Conservation (phyloP, 2,329 filamentous ascomycete species). For the Alternaria longipes region DNA sequence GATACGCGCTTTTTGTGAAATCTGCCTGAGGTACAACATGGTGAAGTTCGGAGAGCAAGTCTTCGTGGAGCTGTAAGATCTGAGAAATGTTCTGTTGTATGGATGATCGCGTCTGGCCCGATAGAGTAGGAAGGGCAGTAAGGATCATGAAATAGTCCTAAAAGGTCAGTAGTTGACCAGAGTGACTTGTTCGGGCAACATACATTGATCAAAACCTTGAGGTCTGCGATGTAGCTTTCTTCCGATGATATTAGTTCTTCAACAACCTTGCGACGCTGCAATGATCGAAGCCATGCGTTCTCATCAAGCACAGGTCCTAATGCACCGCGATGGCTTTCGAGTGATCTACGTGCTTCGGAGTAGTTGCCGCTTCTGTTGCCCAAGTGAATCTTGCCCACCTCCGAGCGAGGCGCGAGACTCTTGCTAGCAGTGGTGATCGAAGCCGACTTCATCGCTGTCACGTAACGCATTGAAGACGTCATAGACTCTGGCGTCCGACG, state of each 20-base stretch:
- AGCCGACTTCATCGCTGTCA: slow-evolving; percentile 82
- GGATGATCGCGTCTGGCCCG: slow-evolving; percentile 71
- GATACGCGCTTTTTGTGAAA: slow-evolving; percentile 49
- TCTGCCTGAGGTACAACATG: slow-evolving; percentile 72
- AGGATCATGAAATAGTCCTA: slow-evolving; percentile 65
- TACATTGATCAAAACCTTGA: slow-evolving; percentile 88
- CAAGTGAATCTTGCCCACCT: slow-evolving; percentile 65
- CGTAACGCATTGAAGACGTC: slow-evolving; percentile 78
- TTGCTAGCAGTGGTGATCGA: slow-evolving; percentile 78
- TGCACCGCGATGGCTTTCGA: slow-evolving; percentile 63
- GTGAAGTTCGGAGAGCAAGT: slow-evolving; percentile 79
- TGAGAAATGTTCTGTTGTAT: slow-evolving; percentile 82
- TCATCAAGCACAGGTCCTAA: slow-evolving; percentile 67
- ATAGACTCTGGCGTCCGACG: slow-evolving; percentile 65
- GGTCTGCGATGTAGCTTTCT: slow-evolving; percentile 85
- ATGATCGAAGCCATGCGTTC: slow-evolving; percentile 73
- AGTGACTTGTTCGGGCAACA: slow-evolving; percentile 37
- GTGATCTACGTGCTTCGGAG: slow-evolving; percentile 69
- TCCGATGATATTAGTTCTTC: slow-evolving; percentile 89
- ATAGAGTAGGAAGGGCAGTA: slow-evolving; percentile 72
- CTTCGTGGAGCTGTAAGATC: slow-evolving; percentile 84
- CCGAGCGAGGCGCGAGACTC: slow-evolving; percentile 70
- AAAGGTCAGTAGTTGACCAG: neutral
- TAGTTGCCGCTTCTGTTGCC: slow-evolving; percentile 67
- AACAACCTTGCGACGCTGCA: slow-evolving; percentile 79